Base-by-base conservation (phyloP, 1,139 yeast genomes). In the Lodderomyces margitis region DNA sequence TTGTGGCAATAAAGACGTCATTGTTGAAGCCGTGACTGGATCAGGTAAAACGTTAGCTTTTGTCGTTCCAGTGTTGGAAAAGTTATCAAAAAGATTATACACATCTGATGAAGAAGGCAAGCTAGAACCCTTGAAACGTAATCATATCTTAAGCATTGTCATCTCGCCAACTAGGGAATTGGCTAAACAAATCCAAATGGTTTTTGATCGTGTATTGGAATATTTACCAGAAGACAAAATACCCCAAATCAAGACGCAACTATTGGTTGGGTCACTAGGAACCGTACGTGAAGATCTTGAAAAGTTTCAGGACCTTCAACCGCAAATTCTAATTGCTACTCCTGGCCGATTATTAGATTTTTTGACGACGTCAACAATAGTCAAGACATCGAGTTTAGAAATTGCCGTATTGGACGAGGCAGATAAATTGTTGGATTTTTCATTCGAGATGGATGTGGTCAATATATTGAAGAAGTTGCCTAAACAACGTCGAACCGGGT, bases 1-100 rank as follows among this genome's bases (percentile, higher is more conserved):
- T 52, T 65, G 85, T 36, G 83, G 83, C n/a, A 86, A 91, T 55
- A 92, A 92, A 57, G 98, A 92, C 64, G 98, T 92, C 8, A 95
- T 94, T 8, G 97, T 89, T 2, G 96, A 91, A 57, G 89, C 98
- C 0, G 96, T 89, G 2, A 92, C 98, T 0, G 98, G 98, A 0
- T 89, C 98, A 0, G 98, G 98, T 7, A 92, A 92, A 59, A 92
- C 98, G 0, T 63, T 91, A 25, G 87, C 98, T 3, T 92, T 86
- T 62, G 80, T 81, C 7, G 74, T 92, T 3, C 98, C 98, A 0
- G 75, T 89, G 2, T 59, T 91, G 19, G 92, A 89, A 53, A 80
- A 79, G 59, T 62, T 83, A 25, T 63, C 75, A 34, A 59, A 56
- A 31, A 47, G 63, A 37, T 44, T 62, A 24, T 57, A 60, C 39